phyloP scores from a whole-genome alignment of 352 stramenopile species.

The Pythium pyrilobum region DNA sequence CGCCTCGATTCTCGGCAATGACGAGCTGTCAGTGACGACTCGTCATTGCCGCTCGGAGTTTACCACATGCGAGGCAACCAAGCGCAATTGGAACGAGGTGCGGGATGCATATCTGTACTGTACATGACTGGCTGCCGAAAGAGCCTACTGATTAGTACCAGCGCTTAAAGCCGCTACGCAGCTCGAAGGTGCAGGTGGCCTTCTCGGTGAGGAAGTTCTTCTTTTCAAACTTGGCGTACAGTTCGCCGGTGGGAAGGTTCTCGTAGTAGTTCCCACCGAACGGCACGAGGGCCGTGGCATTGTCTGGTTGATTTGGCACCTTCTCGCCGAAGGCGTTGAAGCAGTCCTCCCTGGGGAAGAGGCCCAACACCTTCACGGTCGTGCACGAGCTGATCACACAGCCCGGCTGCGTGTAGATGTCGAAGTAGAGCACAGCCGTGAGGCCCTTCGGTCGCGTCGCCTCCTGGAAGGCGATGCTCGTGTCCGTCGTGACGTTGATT shows the following conservation, averaged over 20 bases:
- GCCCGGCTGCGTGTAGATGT: conserved; percentile 44
- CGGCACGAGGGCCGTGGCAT: conserved; percentile 28
- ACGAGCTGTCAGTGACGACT: too few species aligned
- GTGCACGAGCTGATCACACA: conserved; percentile 41
- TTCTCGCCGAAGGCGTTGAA: conserved; percentile 37
- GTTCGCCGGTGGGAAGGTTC: conserved; percentile 38
- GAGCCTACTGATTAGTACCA: too few species aligned
- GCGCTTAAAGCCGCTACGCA: conserved; percentile 46
- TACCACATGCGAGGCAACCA: too few species aligned
- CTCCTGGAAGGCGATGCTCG: conserved; percentile 32
- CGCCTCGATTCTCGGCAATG: too few species aligned
- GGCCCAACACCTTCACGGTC: conserved; percentile 23
- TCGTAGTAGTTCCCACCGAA: conserved; percentile 62
- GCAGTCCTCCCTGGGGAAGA: conserved; percentile 39
- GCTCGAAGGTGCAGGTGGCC: conserved; percentile 41
- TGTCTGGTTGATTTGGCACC: conserved; percentile 30
- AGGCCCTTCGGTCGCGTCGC: conserved; percentile 28
- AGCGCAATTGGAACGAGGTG: too few species aligned
- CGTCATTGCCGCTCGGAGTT: too few species aligned
- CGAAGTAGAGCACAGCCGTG: conserved; percentile 33
- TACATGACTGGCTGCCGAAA: not conserved
- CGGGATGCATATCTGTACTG: too few species aligned
- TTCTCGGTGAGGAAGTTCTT: conserved; percentile 43
- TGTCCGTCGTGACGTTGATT: conserved; percentile 30
- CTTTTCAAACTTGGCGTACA: conserved; percentile 53